phyloP scores from a whole-genome alignment of 768 basidiomycete species.

The Trametes punicea region DNA sequence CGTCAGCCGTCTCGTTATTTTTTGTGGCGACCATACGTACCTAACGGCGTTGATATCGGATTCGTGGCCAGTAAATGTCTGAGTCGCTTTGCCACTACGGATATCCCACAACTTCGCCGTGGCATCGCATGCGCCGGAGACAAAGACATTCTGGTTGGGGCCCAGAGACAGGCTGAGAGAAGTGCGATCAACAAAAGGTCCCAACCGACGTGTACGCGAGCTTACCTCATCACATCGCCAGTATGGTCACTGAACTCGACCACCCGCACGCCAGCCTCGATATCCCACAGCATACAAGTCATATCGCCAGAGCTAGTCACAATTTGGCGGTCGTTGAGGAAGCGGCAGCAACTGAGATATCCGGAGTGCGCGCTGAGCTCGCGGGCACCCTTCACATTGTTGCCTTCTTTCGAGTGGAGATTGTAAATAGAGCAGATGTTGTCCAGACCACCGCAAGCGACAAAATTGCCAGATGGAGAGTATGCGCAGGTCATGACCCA shows the following conservation, averaged over 20 bases:
- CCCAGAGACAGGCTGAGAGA: slow-evolving; percentile 80
- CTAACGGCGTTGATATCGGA: slow-evolving; percentile 99
- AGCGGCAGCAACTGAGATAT: slow-evolving; percentile 96
- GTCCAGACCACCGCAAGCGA: slow-evolving; percentile 98
- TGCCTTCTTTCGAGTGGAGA: slow-evolving; percentile 75
- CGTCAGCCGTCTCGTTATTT: neutral
- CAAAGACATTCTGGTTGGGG: slow-evolving; percentile 91
- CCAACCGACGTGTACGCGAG: slow-evolving; percentile 2
- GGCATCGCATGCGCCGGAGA: slow-evolving; percentile 98
- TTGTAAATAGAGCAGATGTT: slow-evolving; percentile 99
- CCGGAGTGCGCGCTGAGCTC: slow-evolving; percentile 97
- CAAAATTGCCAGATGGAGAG: slow-evolving; percentile 94
- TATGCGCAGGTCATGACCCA: slow-evolving; percentile 99
- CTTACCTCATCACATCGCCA: slow-evolving; percentile 98
- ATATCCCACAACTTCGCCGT: slow-evolving; percentile 99
- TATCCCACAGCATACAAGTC: slow-evolving; percentile 99
- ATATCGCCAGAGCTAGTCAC: slow-evolving; percentile 98
- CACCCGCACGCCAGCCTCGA: slow-evolving; percentile 95
- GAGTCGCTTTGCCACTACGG: slow-evolving; percentile 93
- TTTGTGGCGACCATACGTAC: slow-evolving; percentile 49
- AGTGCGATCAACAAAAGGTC: neutral
- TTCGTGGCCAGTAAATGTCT: slow-evolving; percentile 98
- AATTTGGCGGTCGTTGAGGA: slow-evolving; percentile 98
- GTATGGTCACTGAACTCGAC: slow-evolving; percentile 99
- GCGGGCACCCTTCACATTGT: slow-evolving; percentile 81